Percentiles rank a stretch among this genome's conserved stretches.
Conservation (phyloP, 2,329 filamentous ascomycete genomes). For the Ceratocystis destructans region DNA sequence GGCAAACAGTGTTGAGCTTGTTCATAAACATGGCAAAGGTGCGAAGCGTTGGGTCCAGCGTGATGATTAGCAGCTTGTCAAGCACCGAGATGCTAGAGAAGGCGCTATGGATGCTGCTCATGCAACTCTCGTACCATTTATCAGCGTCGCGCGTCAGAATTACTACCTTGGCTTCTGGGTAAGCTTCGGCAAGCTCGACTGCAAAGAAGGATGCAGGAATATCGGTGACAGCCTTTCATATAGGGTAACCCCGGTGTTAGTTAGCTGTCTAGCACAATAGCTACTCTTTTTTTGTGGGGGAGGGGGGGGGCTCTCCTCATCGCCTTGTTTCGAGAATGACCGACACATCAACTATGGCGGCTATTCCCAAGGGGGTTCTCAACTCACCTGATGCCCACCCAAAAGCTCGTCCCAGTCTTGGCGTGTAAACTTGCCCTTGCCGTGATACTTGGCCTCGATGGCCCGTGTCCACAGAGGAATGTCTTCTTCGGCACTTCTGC, state of each 20-base stretch:
- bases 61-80: slow-evolving; percentile 20
- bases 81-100: slow-evolving; percentile 18
- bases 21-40: slow-evolving; percentile 24
- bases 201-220: slow-evolving; percentile 42
- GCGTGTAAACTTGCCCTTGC: slow-evolving; percentile 24
- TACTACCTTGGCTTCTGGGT: slow-evolving; percentile 29
- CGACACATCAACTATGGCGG: too few species aligned
- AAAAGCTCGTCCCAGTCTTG: slow-evolving; percentile 35
- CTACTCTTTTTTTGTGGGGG: background rate
- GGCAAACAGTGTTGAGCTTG: slow-evolving; percentile 19
- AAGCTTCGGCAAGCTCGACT: slow-evolving; percentile 26
- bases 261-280: slow-evolving; percentile 11
- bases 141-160: slow-evolving; percentile 31
- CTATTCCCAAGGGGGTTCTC: background rate
- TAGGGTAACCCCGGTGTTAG: slow-evolving; percentile 24
- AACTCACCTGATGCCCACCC: slow-evolving; percentile 28
- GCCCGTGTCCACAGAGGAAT: slow-evolving; percentile 22
- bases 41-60: slow-evolving; percentile 26
- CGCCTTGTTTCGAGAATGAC: too few species aligned
- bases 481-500: slow-evolving; percentile 17
- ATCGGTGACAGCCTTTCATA: slow-evolving; percentile 40
- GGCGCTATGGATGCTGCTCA: slow-evolving; percentile 22
- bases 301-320: too few species aligned
- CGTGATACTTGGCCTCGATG: slow-evolving; percentile 22
- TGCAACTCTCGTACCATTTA: slow-evolving; percentile 27